A percentile compares a stretch with the other conserved stretches of the same genome.
These are phyloP conservation scores for Bodo saltans DNA, from an alignment of 78 protist genomes.

Conservation along the genomic window DNA sequence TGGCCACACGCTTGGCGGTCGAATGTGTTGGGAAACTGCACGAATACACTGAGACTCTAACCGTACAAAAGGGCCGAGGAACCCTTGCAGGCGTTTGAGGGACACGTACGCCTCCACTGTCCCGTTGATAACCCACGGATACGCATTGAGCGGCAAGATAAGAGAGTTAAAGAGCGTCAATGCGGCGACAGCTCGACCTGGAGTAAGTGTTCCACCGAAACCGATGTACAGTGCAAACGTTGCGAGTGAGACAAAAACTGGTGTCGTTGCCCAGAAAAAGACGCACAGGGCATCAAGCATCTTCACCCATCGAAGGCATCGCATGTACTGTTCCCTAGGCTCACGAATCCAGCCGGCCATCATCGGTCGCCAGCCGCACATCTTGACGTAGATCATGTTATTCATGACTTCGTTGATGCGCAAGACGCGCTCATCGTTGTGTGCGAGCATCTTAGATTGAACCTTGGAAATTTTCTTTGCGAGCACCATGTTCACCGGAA, in stretches of 20 bases:
- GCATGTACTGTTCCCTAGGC: background rate
- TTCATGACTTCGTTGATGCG: background rate
- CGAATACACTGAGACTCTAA: too few relatives aligned
- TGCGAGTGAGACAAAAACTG: slow-evolving; percentile 24
- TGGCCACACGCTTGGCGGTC: too few relatives aligned
- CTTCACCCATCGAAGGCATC: background rate
- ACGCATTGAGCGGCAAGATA: slow-evolving; percentile 21
- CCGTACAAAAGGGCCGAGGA: too few relatives aligned
- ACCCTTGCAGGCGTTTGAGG: slow-evolving; percentile 5
- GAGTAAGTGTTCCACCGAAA: background rate
- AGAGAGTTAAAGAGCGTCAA: slow-evolving; percentile 33
- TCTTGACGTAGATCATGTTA: slow-evolving; percentile 9
- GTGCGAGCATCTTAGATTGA: background rate
- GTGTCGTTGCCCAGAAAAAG: slow-evolving; percentile 46
- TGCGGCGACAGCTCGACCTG: slow-evolving; percentile 23
- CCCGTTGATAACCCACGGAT: slow-evolving; percentile 28
- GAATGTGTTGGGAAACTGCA: too few relatives aligned
- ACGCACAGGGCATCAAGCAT: slow-evolving; percentile 45
- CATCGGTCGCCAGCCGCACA: too few relatives aligned
- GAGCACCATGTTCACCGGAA: slow-evolving; percentile 16
- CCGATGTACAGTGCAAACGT: slow-evolving; percentile 19
- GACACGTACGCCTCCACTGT: slow-evolving; percentile 1
- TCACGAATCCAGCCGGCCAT: background rate
- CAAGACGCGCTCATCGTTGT: slow-evolving; percentile 32
- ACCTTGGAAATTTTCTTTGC: slow-evolving; percentile 7